phyloP scores from a whole-genome alignment of 2,329 filamentous ascomycete genomes.

The Exophiala bonariae region DNA sequence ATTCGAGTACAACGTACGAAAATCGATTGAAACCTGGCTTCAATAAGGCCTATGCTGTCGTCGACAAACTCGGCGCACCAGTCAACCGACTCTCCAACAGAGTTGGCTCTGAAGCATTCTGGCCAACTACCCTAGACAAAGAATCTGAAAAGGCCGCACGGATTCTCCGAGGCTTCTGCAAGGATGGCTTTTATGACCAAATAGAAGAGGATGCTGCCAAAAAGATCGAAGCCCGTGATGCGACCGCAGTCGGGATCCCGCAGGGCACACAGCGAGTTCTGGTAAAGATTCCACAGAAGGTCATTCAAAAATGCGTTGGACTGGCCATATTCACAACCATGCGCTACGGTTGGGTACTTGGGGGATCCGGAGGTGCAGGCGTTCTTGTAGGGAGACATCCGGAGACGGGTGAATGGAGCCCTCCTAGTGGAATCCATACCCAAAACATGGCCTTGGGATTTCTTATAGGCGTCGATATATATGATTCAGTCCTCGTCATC shows the following conservation, averaged over 20 bases:
- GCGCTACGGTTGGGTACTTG: constrained; percentile 89
- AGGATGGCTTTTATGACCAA: constrained; percentile 69
- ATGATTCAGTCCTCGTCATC: constrained; percentile 91
- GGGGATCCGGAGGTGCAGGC: constrained; percentile 85
- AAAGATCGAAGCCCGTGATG: constrained; percentile 33
- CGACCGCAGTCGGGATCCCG: constrained; percentile 38
- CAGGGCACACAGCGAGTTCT: constrained; percentile 64
- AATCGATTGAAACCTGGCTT: constrained; percentile 65
- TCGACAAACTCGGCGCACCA: constrained; percentile 70
- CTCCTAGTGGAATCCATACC: constrained; percentile 84
- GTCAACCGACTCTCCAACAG: constrained; percentile 81
- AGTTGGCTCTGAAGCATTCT: constrained; percentile 78
- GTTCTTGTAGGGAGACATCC: constrained; percentile 76
- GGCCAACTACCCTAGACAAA: constrained; percentile 80
- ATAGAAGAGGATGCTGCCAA: constrained; percentile 55
- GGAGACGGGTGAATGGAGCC: constrained; percentile 85
- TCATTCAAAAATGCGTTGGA: constrained; percentile 86
- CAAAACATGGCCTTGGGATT: constrained; percentile 90
- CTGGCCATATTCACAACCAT: constrained; percentile 94
- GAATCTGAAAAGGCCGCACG: constrained; percentile 90
- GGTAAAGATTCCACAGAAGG: constrained; percentile 82
- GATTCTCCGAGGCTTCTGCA: constrained; percentile 88
- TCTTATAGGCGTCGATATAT: constrained; percentile 87
- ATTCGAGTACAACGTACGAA: constrained; percentile 39
- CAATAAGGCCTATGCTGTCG: constrained; percentile 68